Percentiles rank a stretch among this genome's conserved stretches.
These are phyloP conservation scores for Mycena citricolor DNA, from an alignment of 1,284 basidiomycete species.

Conservation along the genomic window DNA sequence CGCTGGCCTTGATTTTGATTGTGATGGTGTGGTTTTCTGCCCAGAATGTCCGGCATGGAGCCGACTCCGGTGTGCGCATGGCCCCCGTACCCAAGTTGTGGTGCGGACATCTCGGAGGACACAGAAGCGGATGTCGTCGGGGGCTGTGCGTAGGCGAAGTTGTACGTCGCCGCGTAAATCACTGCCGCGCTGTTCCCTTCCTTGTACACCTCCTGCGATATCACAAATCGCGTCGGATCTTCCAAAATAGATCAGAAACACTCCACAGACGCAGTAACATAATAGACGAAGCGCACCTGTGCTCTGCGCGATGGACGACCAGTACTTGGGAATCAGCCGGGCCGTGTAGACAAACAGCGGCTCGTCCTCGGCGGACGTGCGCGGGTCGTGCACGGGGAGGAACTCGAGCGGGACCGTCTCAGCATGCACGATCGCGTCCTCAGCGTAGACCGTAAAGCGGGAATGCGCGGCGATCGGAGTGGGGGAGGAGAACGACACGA, in stretches of 20 bases:
- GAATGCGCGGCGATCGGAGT: background rate
- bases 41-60: too few relatives aligned
- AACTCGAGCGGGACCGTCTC: slow-evolving; percentile 1
- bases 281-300: background rate
- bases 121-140: too few relatives aligned
- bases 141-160: slow-evolving; percentile 12
- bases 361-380: background rate
- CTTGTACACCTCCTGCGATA: slow-evolving; percentile 6
- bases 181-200: slow-evolving; percentile 4
- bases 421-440: slow-evolving; percentile 1
- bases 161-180: slow-evolving; percentile 8
- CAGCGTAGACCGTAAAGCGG: slow-evolving; percentile 1
- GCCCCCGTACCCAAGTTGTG: too few relatives aligned
- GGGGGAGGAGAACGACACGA: slow-evolving; percentile 6
- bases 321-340: background rate
- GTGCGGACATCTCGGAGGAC: too few relatives aligned
- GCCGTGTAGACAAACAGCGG: slow-evolving; percentile 2
- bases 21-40: too few relatives aligned
- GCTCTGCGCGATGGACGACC: slow-evolving; percentile 1
- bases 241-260: too few relatives aligned
- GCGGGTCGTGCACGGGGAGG: slow-evolving; percentile 27
- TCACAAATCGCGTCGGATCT: slow-evolving; percentile 11
- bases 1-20: too few relatives aligned
- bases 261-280: background rate
- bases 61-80: too few relatives aligned